Evolutionary conservation across 2,329 filamentous ascomycete species (phyloP), one percentile per base, ranked within the genome.

Genomic region (Arthrobotrys megalospora): DNA sequence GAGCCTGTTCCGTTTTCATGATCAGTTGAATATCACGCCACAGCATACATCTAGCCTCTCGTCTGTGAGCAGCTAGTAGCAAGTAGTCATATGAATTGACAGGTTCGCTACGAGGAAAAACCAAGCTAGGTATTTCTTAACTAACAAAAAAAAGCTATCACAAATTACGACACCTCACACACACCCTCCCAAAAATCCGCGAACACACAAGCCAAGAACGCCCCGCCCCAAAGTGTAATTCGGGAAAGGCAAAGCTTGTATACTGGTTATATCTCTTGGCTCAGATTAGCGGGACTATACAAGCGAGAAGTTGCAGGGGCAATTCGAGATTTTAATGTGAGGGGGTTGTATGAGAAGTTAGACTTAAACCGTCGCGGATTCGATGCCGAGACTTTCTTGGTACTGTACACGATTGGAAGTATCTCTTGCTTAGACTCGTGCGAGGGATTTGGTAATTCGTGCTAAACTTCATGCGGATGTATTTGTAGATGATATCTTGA

Each of bases 221-320:
- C 21, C 28, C 21, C 52, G 24, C 24, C 36, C 11, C 43, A 52
- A 34, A 32, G 36, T 34, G 19, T 41, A n/a, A 41, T 63, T 63
- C 43, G 53, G 66, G 41, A 70, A 62, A 62, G 53, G 66, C 38
- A 70, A 70, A 63, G 66, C 66, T 70, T 70, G 32, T 62, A 16
- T 41, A 21, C 12, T 43, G 19, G 34, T 52, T 47, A 16, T 21
- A n/a, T 55, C 12, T 52, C 41, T 69, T 58, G 48, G 52, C 41
- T 60, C 10, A 36, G 28, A 21, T 53, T 60, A 24, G 16, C 21
- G 52, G 52, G 6, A 24, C 28, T 24, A 6, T 58, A 38, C 52
- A 58, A 58, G 52, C 52, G 52, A 58, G 52, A 21, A 58, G 52
- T 58, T 58, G 52, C 52, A 58, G 28, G 52, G 52, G n/a, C 16